A percentile compares a stretch with the other conserved stretches of the same genome.
These are phyloP conservation scores for Millerozyma miso DNA, from an alignment of 805 yeast species.

Conservation along the genomic window DNA sequence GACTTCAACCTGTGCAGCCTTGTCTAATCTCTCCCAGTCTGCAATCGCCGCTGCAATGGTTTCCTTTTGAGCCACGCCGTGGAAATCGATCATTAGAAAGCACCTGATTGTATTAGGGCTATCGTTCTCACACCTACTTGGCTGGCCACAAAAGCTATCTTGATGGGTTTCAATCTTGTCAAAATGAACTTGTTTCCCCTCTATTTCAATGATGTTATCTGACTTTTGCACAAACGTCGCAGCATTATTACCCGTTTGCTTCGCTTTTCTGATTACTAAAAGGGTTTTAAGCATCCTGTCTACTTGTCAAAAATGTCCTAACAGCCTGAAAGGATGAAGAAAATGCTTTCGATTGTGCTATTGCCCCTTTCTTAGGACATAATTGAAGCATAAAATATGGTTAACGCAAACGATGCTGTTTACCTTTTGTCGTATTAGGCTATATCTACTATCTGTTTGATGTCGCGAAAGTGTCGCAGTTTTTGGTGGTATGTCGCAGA, in stretches of 20 bases:
- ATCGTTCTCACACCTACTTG: neutral
- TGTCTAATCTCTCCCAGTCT: neutral
- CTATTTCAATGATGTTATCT: neutral
- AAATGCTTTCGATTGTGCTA: too few relatives aligned
- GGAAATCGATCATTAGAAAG: neutral
- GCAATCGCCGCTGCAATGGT: neutral
- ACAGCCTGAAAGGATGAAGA: too few relatives aligned
- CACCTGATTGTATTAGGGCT: neutral
- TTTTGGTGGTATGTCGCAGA: too few relatives aligned
- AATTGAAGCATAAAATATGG: too few relatives aligned
- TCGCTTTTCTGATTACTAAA: neutral
- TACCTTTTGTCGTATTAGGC: neutral
- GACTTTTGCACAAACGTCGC: neutral
- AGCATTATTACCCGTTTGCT: neutral
- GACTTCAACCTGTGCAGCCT: neutral
- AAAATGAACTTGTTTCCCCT: neutral
- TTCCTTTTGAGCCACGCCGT: neutral
- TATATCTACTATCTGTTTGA: neutral
- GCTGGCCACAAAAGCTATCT: neutral
- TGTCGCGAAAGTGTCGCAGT: neutral
- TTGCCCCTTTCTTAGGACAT: too few relatives aligned
- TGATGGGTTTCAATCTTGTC: neutral
- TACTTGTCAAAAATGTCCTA: too few relatives aligned
- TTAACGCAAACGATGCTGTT: neutral
- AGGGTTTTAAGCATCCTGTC: neutral